phyloP scores from a whole-genome alignment of 805 yeast genomes.

The Yarrowia sp. region DNA sequence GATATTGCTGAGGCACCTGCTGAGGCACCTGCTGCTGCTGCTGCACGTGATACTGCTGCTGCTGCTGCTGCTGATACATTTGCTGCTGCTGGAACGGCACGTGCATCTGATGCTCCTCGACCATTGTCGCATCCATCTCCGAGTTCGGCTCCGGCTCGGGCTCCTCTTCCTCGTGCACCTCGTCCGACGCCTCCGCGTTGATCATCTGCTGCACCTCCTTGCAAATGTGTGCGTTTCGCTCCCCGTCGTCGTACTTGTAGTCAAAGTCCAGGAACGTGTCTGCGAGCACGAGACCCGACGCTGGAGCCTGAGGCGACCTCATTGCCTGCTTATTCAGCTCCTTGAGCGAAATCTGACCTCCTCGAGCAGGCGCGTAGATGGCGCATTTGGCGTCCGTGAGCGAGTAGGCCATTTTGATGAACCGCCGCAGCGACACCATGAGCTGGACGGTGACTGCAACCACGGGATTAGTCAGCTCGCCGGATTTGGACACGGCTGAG shows the following conservation, averaged over 20 bases:
- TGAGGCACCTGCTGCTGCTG: not conserved
- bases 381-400: conserved; percentile 42
- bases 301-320: not conserved
- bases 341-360: conserved; percentile 13
- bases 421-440: conserved; percentile 36
- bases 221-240: conserved; percentile 5
- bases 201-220: conserved; percentile 13
- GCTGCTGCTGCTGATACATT: not conserved
- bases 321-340: conserved; percentile 23
- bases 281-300: not conserved
- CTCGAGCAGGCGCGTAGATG: conserved; percentile 38
- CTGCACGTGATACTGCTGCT: not conserved
- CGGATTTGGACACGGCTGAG: conserved; percentile 53
- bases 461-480: conserved; percentile 42
- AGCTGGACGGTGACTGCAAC: conserved; percentile 39
- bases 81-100: not conserved
- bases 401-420: conserved; percentile 38
- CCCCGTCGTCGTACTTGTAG: conserved; percentile 6
- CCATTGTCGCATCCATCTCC: not conserved
- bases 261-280: conserved; percentile 18
- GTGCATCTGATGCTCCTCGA: not conserved
- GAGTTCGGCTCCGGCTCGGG: not conserved
- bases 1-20: too few species aligned
- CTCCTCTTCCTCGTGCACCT: conserved; percentile 17
- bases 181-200: conserved; percentile 14